Evolutionary conservation across 306 rosid species (phyloP).

Genomic region (Vigna reflexopilosa): DNA sequence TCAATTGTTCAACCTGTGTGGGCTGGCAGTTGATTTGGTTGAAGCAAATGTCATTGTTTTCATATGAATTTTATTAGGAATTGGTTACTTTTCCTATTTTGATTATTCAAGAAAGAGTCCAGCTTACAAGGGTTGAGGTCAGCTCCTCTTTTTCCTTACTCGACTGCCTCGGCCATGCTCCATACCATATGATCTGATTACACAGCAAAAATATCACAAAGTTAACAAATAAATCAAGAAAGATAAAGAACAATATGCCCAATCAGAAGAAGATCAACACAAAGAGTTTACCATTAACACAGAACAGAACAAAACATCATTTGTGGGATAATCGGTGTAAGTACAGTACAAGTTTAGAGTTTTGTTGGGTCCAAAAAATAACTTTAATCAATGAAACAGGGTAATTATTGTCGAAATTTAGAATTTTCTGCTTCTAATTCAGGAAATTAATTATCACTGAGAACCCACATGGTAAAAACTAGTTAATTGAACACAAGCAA

Average conservation of each 20-base stretch:
- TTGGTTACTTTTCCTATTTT: not conserved
- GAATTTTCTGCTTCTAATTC: conserved; percentile 20
- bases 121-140: conserved; percentile 69
- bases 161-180: conserved; percentile 76
- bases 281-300: not conserved
- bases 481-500: not conserved
- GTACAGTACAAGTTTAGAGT: not conserved
- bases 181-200: conserved; percentile 90
- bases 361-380: not conserved
- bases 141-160: conserved; percentile 60
- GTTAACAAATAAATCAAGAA: not conserved
- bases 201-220: not conserved
- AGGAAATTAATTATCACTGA: conserved; percentile 13
- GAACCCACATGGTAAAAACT: conserved; percentile 1
- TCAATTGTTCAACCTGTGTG: not conserved
- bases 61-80: not conserved
- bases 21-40: not conserved
- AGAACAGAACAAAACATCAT: not conserved
- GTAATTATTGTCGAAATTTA: not conserved
- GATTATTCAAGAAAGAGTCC: not conserved
- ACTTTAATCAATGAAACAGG: not conserved
- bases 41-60: not conserved
- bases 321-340: not conserved
- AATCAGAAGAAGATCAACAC: not conserved
- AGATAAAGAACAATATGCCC: not conserved